Percentiles rank a stretch among this genome's conserved stretches.
These are phyloP conservation scores for Paragyromitra xinjiangensis DNA, from an alignment of 495 filamentous ascomycete species.

Conservation along the genomic window DNA sequence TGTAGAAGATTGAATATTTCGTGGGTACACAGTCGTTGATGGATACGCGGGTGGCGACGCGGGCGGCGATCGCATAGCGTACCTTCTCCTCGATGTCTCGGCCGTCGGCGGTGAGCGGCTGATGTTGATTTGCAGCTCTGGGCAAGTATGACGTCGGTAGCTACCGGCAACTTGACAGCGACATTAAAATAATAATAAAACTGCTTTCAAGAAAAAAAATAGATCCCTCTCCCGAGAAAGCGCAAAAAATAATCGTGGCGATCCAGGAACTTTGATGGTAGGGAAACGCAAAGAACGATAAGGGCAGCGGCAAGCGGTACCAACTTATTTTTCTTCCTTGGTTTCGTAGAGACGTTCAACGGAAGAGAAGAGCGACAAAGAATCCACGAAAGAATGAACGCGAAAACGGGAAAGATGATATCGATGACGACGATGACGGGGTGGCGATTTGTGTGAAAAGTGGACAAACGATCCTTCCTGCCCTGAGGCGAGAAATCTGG, in stretches of 20 bases:
- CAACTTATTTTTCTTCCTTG: slow-evolving; percentile 9
- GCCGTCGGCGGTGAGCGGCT: slow-evolving; percentile 40
- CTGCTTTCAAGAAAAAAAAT: slow-evolving; percentile 20
- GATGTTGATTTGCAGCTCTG: slow-evolving; percentile 50
- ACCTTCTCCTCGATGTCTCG: slow-evolving; percentile 36
- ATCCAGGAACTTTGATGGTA: slow-evolving; percentile 14
- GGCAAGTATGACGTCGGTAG: slow-evolving; percentile 56
- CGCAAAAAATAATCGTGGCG: slow-evolving; percentile 13
- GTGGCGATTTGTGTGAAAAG: slow-evolving; percentile 33
- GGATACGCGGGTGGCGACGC: slow-evolving; percentile 47
- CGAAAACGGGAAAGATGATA: slow-evolving; percentile 39
- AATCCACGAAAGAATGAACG: slow-evolving; percentile 20
- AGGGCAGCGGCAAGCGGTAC: slow-evolving; percentile 6
- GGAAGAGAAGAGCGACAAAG: slow-evolving; percentile 27
- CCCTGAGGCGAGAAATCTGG: slow-evolving; percentile 38
- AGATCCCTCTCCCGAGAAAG: not conserved
- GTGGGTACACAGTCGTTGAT: slow-evolving; percentile 42
- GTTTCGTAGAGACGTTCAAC: slow-evolving; percentile 6
- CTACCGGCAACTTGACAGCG: slow-evolving; percentile 54
- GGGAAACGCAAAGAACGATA: not conserved
- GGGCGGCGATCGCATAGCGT: slow-evolving; percentile 53
- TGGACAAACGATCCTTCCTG: slow-evolving; percentile 27
- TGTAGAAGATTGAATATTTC: slow-evolving; percentile 44
- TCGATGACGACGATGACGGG: slow-evolving; percentile 40
- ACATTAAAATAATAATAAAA: slow-evolving; percentile 50